phyloP scores from a whole-genome alignment of 148 eudicot species.

The Silene latifolia region DNA sequence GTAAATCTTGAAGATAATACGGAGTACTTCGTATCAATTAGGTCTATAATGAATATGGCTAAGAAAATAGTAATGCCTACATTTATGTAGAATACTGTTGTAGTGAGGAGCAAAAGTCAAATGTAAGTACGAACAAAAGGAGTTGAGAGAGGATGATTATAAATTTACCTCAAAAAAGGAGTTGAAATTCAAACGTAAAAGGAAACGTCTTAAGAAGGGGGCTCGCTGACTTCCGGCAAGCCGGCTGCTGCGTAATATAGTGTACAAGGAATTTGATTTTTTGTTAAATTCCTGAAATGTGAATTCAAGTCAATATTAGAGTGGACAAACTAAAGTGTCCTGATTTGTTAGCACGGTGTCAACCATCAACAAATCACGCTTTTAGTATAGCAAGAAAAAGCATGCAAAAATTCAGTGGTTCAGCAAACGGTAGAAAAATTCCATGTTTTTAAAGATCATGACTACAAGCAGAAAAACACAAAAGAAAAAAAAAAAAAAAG shows the following conservation, averaged over 20 bases:
- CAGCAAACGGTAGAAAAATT: background rate
- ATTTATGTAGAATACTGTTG: background rate
- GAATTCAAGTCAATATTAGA: background rate
- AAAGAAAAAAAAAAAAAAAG: too few relatives aligned
- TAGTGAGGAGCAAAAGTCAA: background rate
- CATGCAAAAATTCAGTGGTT: too few relatives aligned
- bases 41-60: background rate
- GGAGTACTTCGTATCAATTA: background rate
- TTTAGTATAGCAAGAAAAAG: background rate
- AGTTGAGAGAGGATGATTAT: background rate
- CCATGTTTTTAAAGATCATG: background rate
- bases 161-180: slow-evolving; percentile 86
- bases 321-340: background rate
- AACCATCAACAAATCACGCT: background rate
- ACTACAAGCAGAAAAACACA: too few relatives aligned
- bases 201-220: slow-evolving; percentile 94
- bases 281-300: slow-evolving; percentile 81
- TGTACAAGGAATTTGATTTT: slow-evolving; percentile 89
- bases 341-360: too few relatives aligned
- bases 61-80: background rate
- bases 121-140: background rate
- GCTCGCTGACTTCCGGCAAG: slow-evolving; percentile 99
- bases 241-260: slow-evolving; percentile 93
- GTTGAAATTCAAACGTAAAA: slow-evolving; percentile 89
- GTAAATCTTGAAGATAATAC: background rate